Evolutionary conservation across 768 basidiomycete genomes (phyloP).

Genomic region (Suillus americanus): DNA sequence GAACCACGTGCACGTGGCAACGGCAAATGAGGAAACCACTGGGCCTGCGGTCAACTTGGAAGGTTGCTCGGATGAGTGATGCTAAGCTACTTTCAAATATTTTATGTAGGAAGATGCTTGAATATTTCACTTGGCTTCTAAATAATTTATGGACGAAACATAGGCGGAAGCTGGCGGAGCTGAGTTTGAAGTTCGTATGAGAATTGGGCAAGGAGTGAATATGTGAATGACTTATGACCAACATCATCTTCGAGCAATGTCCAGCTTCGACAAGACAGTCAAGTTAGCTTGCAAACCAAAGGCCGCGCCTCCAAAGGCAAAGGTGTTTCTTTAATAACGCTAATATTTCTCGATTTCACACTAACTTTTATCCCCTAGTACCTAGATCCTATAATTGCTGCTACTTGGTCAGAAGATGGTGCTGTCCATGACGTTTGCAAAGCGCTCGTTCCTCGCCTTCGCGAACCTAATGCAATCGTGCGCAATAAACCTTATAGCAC

Average conservation of each 20-base stretch:
- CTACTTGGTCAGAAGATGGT: slow-evolving; percentile 96
- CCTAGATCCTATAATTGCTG: slow-evolving; percentile 92
- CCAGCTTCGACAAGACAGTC: slow-evolving; percentile 88
- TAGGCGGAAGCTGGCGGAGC: slow-evolving; percentile 14
- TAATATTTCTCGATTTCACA: slow-evolving; percentile 1
- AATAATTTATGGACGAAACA: neutral
- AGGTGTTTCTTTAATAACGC: slow-evolving; percentile 49
- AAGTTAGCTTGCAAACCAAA: slow-evolving; percentile 98
- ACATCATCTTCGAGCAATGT: slow-evolving; percentile 42
- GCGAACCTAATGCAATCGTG: slow-evolving; percentile 91
- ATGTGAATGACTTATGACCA: slow-evolving; percentile 6
- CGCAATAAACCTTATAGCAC: slow-evolving; percentile 27
- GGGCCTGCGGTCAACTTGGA: neutral
- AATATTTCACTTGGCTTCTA: neutral
- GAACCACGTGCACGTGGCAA: neutral
- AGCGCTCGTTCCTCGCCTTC: slow-evolving; percentile 78
- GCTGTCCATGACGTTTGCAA: slow-evolving; percentile 91
- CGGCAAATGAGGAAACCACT: neutral
- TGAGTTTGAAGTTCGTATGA: slow-evolving; percentile 26
- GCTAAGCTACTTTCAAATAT: neutral
- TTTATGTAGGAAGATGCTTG: neutral
- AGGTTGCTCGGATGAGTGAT: neutral
- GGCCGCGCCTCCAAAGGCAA: slow-evolving; percentile 91
- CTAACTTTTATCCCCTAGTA: slow-evolving; percentile 53
- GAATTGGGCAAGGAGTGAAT: slow-evolving; percentile 7